Conservation (phyloP, 2,329 filamentous ascomycete genomes). For the Colletotrichum tropicicola region DNA sequence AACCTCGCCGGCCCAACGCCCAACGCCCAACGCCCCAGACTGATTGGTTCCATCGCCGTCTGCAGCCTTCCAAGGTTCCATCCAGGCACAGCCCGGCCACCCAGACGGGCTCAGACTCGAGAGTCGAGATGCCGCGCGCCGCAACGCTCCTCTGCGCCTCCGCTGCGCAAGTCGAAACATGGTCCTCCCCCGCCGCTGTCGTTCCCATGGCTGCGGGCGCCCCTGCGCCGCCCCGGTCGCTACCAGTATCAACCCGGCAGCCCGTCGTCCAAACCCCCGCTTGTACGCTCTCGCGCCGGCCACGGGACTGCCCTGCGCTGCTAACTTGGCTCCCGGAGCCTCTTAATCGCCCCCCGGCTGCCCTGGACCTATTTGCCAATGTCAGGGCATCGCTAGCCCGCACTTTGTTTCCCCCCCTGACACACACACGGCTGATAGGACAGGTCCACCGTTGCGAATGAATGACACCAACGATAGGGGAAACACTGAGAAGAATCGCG, state of each 20-base stretch:
- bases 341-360: background rate
- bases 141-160: background rate
- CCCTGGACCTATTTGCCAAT: background rate
- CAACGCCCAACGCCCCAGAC: background rate
- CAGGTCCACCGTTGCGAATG: background rate
- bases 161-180: constrained; percentile 14
- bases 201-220: constrained; percentile 21
- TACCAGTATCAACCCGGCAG: constrained; percentile 15
- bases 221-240: constrained; percentile 19
- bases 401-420: background rate
- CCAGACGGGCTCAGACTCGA: background rate
- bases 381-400: background rate
- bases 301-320: constrained; percentile 15
- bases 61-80: background rate
- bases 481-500: no score
- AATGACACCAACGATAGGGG: background rate
- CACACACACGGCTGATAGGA: no score
- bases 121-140: background rate
- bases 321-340: constrained; percentile 24
- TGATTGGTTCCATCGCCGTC: background rate
- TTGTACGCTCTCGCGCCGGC: constrained; percentile 16
- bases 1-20: background rate
- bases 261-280: constrained; percentile 27
- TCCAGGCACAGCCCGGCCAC: constrained; percentile 5
- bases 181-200: constrained; percentile 13